Evolutionary conservation across 331 rosid genomes (phyloP), one percentile per base, ranked within the genome.

Genomic region (Malus hybrid): DNA sequence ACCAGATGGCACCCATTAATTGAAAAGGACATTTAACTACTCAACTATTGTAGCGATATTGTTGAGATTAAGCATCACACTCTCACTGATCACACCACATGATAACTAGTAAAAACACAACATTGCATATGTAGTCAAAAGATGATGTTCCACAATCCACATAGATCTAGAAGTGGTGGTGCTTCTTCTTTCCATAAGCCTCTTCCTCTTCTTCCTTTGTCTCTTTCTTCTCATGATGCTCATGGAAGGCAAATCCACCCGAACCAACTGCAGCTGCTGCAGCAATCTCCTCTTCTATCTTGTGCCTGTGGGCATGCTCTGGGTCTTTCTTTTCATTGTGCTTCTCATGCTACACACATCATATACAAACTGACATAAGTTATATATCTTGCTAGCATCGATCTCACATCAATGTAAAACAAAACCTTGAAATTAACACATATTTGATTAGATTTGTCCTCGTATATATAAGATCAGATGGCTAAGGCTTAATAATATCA

Each of bases 261-360:
- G 87, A 79, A 48, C 89, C 92, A 0, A 90, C 82, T 0, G 89
- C 90, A 0, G 75, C 88, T 0, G 50, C 84, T 3, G 83, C 90
- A 1, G 89, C 92, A 3, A 86, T 10, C 84, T 90, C 88, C 76
- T 90, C 97, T 34, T 81, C 87, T 24, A 92, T 20, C 85, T 88
- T 89, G 86, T 92, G 97, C 79, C 22, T 84, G 79, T 84, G 91
- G 7, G 82, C 88, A 70, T 88, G 66, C 65, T 92, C 96, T 8
- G 90, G 88, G n/a, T 89, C 92, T 42, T 87, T 84, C 75, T 82
- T 58, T 1, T 72, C 67, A 70, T 82, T 13, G 10, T 87, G 89
- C 84, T 92, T 92, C 87, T 92, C 97, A 76, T 88, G 77, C 96
- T 84, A 39, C 48, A 70, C 48, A 42, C 13, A 42, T 10, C 48